A percentile compares a stretch with the other conserved stretches of the same genome.
Conservation (phyloP, 768 basidiomycete species). For the Pleurotus djamor region DNA sequence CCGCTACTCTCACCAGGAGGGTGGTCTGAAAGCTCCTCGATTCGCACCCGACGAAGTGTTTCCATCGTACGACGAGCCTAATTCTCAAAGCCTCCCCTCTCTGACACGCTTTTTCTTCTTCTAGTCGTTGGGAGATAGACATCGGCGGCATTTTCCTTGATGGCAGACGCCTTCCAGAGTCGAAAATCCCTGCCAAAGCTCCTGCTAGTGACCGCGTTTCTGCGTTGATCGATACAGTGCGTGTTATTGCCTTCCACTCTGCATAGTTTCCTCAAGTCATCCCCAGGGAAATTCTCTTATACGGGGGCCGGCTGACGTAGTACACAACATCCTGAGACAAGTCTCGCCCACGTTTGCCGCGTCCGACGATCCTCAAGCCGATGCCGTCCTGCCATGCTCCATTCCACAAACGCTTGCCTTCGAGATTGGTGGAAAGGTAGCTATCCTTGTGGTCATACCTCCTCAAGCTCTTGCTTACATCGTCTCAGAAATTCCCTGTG, state of each 20-base stretch:
- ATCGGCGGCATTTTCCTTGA: conserved; percentile 67
- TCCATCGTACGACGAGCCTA: background rate
- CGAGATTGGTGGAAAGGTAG: conserved; percentile 59
- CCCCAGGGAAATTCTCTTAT: conserved; percentile 68
- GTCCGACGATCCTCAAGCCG: conserved; percentile 17
- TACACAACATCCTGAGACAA: conserved; percentile 40
- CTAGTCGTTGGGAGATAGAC: conserved; percentile 62
- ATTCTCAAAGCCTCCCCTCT: background rate
- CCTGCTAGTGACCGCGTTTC: conserved; percentile 38
- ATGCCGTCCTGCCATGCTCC: conserved; percentile 44
- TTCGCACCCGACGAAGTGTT: conserved; percentile 61
- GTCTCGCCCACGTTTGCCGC: conserved; percentile 32
- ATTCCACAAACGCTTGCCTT: conserved; percentile 57
- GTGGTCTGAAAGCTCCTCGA: conserved; percentile 50
- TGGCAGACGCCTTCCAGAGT: conserved; percentile 49
- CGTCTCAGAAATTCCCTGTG: conserved; percentile 51
- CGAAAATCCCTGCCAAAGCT: conserved; percentile 39
- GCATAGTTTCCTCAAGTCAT: background rate
- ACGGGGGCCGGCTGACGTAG: conserved; percentile 68
- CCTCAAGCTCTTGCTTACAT: background rate
- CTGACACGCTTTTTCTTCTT: background rate
- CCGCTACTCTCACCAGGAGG: conserved; percentile 47
- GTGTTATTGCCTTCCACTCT: conserved; percentile 9
- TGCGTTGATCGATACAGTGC: conserved; percentile 66
- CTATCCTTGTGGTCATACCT: too few species aligned